Conservation (phyloP, 768 basidiomycete genomes). For the Leccinum imitatum region DNA sequence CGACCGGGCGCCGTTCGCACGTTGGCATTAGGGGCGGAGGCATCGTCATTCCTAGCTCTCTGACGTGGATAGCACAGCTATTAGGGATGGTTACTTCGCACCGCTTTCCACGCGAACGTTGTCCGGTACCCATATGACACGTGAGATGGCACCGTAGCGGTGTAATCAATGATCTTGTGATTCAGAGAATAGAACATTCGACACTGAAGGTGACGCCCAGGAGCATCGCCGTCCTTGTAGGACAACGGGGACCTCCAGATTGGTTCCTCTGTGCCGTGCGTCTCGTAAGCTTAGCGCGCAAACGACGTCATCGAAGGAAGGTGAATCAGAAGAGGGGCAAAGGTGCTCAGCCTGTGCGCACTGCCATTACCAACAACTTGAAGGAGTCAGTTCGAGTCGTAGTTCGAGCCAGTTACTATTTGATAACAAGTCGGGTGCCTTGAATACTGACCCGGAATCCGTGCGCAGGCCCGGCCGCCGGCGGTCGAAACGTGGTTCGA, state of each 20-base stretch:
- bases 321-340: background rate
- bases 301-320: background rate
- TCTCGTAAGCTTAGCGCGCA: background rate
- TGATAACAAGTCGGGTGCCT: no score
- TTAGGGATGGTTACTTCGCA: background rate
- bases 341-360: background rate
- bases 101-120: background rate
- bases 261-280: background rate
- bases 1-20: background rate
- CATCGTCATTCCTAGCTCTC: background rate
- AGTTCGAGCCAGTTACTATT: background rate
- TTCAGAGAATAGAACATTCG: background rate
- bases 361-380: background rate
- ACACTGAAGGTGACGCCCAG: background rate
- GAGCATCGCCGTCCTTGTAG: background rate
- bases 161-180: background rate
- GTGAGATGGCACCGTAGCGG: background rate
- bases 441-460: background rate
- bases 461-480: background rate
- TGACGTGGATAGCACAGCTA: background rate
- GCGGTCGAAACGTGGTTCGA: background rate
- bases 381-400: background rate
- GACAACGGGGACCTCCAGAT: background rate
- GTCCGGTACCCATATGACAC: background rate
- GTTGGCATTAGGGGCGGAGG: background rate